Conservation (phyloP, 805 yeast genomes). For the Nakazawaea ernobii region DNA sequence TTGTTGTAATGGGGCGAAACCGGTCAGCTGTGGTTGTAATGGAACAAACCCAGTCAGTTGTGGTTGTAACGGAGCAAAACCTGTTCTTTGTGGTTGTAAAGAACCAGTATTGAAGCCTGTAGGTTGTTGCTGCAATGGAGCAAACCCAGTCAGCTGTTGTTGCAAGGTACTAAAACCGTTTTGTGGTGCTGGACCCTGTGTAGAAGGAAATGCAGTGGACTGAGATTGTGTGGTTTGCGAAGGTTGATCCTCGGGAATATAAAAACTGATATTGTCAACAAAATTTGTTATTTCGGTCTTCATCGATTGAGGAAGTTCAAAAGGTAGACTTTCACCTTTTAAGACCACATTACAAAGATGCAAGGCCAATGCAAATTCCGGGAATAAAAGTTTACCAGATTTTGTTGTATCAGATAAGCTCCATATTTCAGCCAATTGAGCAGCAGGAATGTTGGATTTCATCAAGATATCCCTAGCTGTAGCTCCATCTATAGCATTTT, state of each 20-base stretch:
- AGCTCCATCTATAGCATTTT: conserved; percentile 61
- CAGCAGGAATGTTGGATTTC: conserved; percentile 72
- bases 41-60: conserved; percentile 17
- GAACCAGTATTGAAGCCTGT: conserved; percentile 26
- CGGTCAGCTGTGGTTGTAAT: conserved; percentile 25
- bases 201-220: conserved; percentile 12
- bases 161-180: conserved; percentile 2
- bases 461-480: conserved; percentile 74
- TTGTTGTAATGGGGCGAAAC: conserved; percentile 16
- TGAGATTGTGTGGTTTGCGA: conserved; percentile 9
- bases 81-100: conserved; percentile 47
- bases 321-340: conserved; percentile 76
- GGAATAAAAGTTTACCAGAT: conserved; percentile 81
- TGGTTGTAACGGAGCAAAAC: conserved; percentile 23
- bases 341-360: conserved; percentile 76
- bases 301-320: conserved; percentile 62
- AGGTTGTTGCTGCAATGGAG: conserved; percentile 29
- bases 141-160: conserved; percentile 18
- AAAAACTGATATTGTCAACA: conserved; percentile 82
- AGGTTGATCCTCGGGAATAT: conserved; percentile 53
- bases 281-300: conserved; percentile 82
- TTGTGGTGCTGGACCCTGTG: conserved; percentile 17
- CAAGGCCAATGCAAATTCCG: conserved; percentile 90
- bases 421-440: conserved; percentile 83
- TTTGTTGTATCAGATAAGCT: conserved; percentile 82